Percentiles rank a stretch among this genome's conserved stretches.
Conservation (phyloP, 1,284 basidiomycete species). For the Cystobasidium sp. region DNA sequence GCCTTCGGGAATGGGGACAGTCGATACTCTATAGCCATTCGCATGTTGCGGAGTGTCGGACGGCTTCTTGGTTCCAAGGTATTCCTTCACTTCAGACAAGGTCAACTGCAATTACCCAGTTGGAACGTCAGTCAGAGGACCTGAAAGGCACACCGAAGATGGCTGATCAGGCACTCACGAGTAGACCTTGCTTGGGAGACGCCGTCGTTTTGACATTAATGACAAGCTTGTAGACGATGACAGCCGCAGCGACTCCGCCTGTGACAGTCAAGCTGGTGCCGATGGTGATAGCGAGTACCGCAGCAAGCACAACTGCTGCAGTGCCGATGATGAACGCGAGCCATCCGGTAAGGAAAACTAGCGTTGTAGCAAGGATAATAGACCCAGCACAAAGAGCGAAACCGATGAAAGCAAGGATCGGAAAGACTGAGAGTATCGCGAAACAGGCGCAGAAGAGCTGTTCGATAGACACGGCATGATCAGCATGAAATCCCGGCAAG, state of each 20-base stretch:
- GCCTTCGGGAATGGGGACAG: neutral
- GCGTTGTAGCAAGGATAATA: constrained; percentile 42
- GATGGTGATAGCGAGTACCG: constrained; percentile 10
- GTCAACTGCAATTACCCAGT: neutral
- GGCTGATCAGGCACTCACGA: neutral
- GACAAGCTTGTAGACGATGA: constrained; percentile 11
- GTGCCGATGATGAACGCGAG: constrained; percentile 25
- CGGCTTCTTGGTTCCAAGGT: neutral
- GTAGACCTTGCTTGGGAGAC: constrained; percentile 12
- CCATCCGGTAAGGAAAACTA: constrained; percentile 41
- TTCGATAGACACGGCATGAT: constrained; percentile 10
- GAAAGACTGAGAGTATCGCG: constrained; percentile 43
- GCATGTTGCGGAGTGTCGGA: neutral
- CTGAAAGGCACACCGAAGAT: neutral
- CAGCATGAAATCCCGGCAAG: neutral
- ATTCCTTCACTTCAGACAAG: constrained; percentile 5
- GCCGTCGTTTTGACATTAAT: neutral
- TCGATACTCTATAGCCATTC: neutral
- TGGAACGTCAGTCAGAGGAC: neutral
- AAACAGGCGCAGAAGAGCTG: constrained; percentile 45
- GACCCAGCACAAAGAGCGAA: constrained; percentile 46
- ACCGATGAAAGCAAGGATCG: constrained; percentile 46
- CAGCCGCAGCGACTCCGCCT: neutral
- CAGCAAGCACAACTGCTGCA: constrained; percentile 25
- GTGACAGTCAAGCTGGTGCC: constrained; percentile 13